Evolutionary conservation across 495 filamentous ascomycete genomes (phyloP), one percentile per base, ranked within the genome.

Genomic region (Aspergillus diversus): DNA sequence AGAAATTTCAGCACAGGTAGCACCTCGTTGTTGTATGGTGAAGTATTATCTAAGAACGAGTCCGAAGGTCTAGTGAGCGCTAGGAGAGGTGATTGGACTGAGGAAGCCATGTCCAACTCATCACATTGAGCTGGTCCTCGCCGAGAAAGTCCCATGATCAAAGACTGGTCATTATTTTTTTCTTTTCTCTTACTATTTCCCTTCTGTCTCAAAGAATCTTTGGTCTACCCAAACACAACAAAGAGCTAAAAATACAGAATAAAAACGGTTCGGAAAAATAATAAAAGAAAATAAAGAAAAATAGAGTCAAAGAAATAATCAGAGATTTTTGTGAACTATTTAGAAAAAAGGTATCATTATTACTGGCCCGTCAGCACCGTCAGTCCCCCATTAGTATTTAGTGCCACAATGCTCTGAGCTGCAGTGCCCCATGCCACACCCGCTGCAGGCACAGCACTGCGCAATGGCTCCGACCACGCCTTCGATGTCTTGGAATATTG

Each of bases 401-500:
- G 79, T 13, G 85, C 83, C 48, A 97, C 81, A 60, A 99, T 77
- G 65, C 83, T 89, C 63, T 83, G 86, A n/a, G 90, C 93, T 33
- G 84, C 80, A 7, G 82, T 71, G 9, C 93, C 92, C 92, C 93
- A 99, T 55, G 80, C 79, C 33, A 94, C 81, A 21, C 88, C 89
- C 8, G 88, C 83, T 8, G 89, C 89, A 16, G 89, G 84, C 21
- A 91, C 83, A 15, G 90, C 92, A 66, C 81, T 89, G 59, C 89
- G 83, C 46, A 98, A 77, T 4, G 90, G 88, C 81, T 98, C 93
- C 13, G 90, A 89, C 96, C 96, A 99, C 32, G 81, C 80, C 81
- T 97, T 99, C 34, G 84, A 78, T 15, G 82, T 73, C 80, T 97
- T 98, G 43, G 82, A 79, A 73, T 95, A 99, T 65, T 93, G 88